Conservation (phyloP, 768 basidiomycete genomes). For the Phanerochaete sordida region DNA sequence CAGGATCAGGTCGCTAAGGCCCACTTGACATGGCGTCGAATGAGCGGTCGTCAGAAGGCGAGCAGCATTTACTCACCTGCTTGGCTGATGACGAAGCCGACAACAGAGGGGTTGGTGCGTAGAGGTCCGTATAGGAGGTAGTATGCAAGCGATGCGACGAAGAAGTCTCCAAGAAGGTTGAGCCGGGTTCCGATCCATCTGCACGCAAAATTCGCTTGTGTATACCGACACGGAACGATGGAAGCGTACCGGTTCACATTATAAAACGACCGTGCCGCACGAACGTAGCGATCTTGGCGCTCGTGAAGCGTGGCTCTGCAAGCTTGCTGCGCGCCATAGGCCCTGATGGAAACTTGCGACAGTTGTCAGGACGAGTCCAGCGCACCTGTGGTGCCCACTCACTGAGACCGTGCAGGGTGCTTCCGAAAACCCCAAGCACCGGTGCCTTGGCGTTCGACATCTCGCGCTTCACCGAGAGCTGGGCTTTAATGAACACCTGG, state of each 20-base stretch:
- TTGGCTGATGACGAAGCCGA: slow-evolving; percentile 35
- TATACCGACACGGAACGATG: not conserved
- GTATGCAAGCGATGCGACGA: slow-evolving; percentile 47
- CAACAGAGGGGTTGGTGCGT: slow-evolving; percentile 40
- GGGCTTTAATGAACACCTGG: slow-evolving; percentile 53
- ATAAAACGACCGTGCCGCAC: slow-evolving; percentile 44
- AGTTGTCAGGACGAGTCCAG: not conserved
- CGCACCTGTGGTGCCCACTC: not conserved
- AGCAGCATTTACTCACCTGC: slow-evolving; percentile 31
- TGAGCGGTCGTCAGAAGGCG: not conserved
- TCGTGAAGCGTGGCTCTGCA: slow-evolving; percentile 43
- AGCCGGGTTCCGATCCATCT: slow-evolving; percentile 41
- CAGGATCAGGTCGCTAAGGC: slow-evolving; percentile 55
- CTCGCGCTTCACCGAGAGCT: slow-evolving; percentile 49
- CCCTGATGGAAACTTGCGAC: slow-evolving; percentile 47
- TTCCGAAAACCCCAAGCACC: slow-evolving; percentile 45
- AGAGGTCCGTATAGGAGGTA: slow-evolving; percentile 45
- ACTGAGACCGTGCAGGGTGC: slow-evolving; percentile 56
- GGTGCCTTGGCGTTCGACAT: slow-evolving; percentile 46
- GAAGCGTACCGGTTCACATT: slow-evolving; percentile 25
- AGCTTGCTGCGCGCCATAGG: slow-evolving; percentile 53
- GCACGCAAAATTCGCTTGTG: not conserved
- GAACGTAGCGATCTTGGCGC: slow-evolving; percentile 52
- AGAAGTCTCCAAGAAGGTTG: slow-evolving; percentile 51
- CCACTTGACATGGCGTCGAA: slow-evolving; percentile 27